Evolutionary conservation across 129 eudicot genomes (phyloP).

Genomic region (Pittosporum tobira): DNA sequence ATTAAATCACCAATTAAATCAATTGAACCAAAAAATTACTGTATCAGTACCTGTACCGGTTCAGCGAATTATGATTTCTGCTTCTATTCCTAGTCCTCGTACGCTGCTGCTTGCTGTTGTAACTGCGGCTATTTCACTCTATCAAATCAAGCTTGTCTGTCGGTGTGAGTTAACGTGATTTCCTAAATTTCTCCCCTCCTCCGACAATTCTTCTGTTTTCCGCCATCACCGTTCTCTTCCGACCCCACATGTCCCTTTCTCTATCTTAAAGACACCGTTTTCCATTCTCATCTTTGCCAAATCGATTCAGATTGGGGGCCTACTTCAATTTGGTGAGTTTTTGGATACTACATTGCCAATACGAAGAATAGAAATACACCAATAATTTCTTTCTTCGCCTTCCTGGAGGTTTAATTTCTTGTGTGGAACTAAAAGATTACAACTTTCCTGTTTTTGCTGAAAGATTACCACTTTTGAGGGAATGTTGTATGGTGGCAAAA

Average conservation of each 20-base stretch:
- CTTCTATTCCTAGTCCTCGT: too few species aligned
- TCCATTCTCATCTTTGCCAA: not conserved
- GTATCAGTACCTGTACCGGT: too few species aligned
- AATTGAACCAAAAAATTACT: too few species aligned
- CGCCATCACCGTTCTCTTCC: conserved; percentile 4
- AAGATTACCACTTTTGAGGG: too few species aligned
- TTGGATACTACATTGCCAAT: not conserved
- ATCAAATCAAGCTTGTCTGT: conserved; percentile 4
- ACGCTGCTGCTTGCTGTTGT: too few species aligned
- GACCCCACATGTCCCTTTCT: conserved; percentile 1
- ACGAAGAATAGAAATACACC: not conserved
- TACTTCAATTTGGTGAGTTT: not conserved
- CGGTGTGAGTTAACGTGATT: conserved; percentile 30
- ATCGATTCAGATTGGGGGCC: not conserved
- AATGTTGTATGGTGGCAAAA: conserved; percentile 34
- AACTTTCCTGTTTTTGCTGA: too few species aligned
- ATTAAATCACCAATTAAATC: too few species aligned
- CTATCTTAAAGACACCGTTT: not conserved
- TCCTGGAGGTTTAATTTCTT: not conserved
- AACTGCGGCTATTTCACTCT: too few species aligned
- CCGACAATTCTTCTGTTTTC: conserved; percentile 7
- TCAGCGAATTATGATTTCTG: too few species aligned
- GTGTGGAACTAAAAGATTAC: too few species aligned
- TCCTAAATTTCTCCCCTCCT: conserved; percentile 20
- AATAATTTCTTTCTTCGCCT: not conserved